A percentile compares a stretch with the other conserved stretches of the same genome.
These are phyloP conservation scores for Funneliformis caledonium DNA, from an alignment of 371 early-diverging fungal species.

Conservation along the genomic window DNA sequence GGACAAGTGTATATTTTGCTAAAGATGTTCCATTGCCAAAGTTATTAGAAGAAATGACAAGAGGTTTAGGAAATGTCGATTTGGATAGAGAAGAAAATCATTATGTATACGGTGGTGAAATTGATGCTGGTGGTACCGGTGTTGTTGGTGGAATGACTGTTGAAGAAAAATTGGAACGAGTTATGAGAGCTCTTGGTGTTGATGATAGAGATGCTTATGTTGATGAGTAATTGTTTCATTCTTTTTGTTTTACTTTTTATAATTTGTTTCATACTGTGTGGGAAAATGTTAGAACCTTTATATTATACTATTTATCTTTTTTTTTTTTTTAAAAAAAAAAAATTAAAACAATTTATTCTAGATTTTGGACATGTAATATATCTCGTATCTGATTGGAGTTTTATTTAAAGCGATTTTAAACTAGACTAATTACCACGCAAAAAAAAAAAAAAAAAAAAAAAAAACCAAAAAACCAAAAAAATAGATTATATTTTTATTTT, in stretches of 20 bases:
- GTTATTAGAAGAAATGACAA: slow-evolving; percentile 35
- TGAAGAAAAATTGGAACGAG: slow-evolving; percentile 36
- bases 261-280: neutral
- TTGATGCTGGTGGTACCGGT: neutral
- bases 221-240: neutral
- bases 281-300: too few relatives aligned
- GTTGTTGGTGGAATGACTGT: slow-evolving; percentile 34
- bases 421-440: too few relatives aligned
- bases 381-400: too few relatives aligned
- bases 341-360: too few relatives aligned
- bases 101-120: slow-evolving; percentile 22
- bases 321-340: neutral
- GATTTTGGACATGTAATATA: too few relatives aligned
- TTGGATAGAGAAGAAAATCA: neutral
- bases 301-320: too few relatives aligned
- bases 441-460: too few relatives aligned
- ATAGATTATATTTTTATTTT: too few relatives aligned
- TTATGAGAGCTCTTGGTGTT: slow-evolving; percentile 38
- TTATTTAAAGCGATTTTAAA: too few relatives aligned
- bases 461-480: too few relatives aligned
- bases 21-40: slow-evolving; percentile 32
- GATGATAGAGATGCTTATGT: slow-evolving; percentile 16
- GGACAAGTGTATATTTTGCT: slow-evolving; percentile 37
- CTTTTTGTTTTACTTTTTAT: neutral
- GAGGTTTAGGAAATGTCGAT: slow-evolving; percentile 19